Conservation (phyloP, 192 early-diverging fungal genomes). For the Coemansia sp. region DNA sequence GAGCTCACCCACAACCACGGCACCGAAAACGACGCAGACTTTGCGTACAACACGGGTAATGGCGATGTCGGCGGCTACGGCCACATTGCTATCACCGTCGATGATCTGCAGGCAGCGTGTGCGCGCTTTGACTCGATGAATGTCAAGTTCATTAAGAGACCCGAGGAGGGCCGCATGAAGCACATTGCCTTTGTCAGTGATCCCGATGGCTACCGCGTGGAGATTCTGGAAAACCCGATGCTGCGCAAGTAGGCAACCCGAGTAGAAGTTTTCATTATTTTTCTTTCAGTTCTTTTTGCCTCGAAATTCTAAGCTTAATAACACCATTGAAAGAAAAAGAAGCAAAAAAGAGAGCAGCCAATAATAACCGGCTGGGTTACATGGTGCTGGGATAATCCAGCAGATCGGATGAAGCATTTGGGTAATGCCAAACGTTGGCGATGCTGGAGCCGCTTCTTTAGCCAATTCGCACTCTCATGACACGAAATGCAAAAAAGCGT, state of each 20-base stretch:
- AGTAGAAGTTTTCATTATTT: neutral
- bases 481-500: no score
- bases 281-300: neutral
- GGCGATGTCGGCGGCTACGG: slow-evolving; percentile 75
- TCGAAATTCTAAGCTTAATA: no score
- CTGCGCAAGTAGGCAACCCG: slow-evolving; percentile 10
- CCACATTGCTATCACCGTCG: slow-evolving; percentile 79
- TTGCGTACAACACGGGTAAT: slow-evolving; percentile 73
- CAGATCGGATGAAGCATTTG: no score
- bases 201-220: slow-evolving; percentile 85
- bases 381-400: no score
- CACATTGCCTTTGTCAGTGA: slow-evolving; percentile 82
- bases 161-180: slow-evolving; percentile 75
- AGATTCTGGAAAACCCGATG: slow-evolving; percentile 56
- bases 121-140: slow-evolving; percentile 68
- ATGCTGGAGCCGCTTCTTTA: no score
- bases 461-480: no score
- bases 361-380: no score
- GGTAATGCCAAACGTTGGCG: no score
- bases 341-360: no score
- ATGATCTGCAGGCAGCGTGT: slow-evolving; percentile 76
- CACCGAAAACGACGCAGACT: slow-evolving; percentile 65
- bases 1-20: slow-evolving; percentile 90
- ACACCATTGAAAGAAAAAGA: no score
- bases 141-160: slow-evolving; percentile 76